Percentiles rank a stretch among this genome's conserved stretches.
Evolutionary conservation across 805 yeast species (phyloP).

Genomic region (Kodamaea kaohsiungensis): DNA sequence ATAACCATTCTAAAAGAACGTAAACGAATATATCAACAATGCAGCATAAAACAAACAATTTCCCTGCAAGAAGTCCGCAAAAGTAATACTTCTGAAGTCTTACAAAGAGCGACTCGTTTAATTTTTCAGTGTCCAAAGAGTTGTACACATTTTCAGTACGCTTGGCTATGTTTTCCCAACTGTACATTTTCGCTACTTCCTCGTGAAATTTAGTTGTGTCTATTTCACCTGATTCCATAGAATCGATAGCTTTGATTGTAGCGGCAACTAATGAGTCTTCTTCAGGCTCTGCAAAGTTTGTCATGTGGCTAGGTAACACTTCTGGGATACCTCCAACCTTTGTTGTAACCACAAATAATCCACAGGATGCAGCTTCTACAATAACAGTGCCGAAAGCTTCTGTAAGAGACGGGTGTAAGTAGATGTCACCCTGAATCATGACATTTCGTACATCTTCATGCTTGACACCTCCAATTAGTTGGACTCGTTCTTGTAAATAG

Average conservation of each 20-base stretch:
- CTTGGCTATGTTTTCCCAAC: conserved; percentile 86
- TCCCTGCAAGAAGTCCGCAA: conserved; percentile 85
- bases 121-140: conserved; percentile 37
- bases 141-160: conserved; percentile 85
- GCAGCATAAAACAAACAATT: conserved; percentile 74
- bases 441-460: conserved; percentile 94
- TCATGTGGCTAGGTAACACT: conserved; percentile 91
- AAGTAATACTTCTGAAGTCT: conserved; percentile 65
- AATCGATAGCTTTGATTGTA: conserved; percentile 65
- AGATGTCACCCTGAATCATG: conserved; percentile 91
- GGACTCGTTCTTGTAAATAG: conserved; percentile 84
- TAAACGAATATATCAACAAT: conserved; percentile 75
- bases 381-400: conserved; percentile 98
- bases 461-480: conserved; percentile 78
- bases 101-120: conserved; percentile 55
- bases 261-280: conserved; percentile 79
- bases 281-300: conserved; percentile 85
- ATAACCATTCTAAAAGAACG: conserved; percentile 63
- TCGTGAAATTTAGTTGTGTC: conserved; percentile 78
- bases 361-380: conserved; percentile 98
- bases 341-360: conserved; percentile 89
- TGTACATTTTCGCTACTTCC: conserved; percentile 78
- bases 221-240: conserved; percentile 55
- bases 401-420: conserved; percentile 88
- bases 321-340: conserved; percentile 98